Evolutionary conservation across 768 basidiomycete genomes (phyloP), one percentile per base, ranked within the genome.

Genomic region (Saitozyma sp.): DNA sequence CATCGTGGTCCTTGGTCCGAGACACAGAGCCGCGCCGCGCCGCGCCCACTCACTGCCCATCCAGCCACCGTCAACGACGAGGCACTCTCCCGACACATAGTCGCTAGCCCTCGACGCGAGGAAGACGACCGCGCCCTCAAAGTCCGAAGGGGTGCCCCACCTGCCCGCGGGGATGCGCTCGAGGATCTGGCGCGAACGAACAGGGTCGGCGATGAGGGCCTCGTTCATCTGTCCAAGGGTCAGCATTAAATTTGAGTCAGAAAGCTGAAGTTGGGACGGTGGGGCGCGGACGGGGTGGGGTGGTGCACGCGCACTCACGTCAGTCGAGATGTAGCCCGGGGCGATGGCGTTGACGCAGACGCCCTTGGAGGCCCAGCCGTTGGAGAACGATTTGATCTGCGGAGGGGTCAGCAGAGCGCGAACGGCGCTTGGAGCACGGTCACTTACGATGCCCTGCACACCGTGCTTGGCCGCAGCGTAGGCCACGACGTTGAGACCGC

Each of bases 281-380:
- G 29, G 29, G 5, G 29, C 2, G 29, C 29, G 29, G 29, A 29
- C 29, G 29, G 29, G 29, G 29, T 29, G 29, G 11, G 45, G 45
- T 2, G 13, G 13, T 11, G 11, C 45, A 45, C 9, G 9, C 50
- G 9, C 80, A 79, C 79, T 90, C 89, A 92, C 92, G 69, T 95
- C 92, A 42, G 92, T 95, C 37, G 85, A 84, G 71, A 94, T 88
- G 79, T 92, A 93, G 40, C 91, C 92, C 39, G 91, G 91, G 67
- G 87, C 88, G 67, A 95, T 89, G 20, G 85, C 89, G 75, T 94
- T 93, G 16, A 94, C 91, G 78, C 92, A 88, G 56, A 95, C 86
- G 68, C 91, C 91, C 70, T 90, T 85, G 71, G 84, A 84, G 63
- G 89, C 89, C 92, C 93, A 96, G 78, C 95, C 93, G 79, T 96